These are phyloP conservation scores for Oryza longistaminata DNA, from an alignment of 176 grass and related monocot species.

Conservation along the genomic window DNA sequence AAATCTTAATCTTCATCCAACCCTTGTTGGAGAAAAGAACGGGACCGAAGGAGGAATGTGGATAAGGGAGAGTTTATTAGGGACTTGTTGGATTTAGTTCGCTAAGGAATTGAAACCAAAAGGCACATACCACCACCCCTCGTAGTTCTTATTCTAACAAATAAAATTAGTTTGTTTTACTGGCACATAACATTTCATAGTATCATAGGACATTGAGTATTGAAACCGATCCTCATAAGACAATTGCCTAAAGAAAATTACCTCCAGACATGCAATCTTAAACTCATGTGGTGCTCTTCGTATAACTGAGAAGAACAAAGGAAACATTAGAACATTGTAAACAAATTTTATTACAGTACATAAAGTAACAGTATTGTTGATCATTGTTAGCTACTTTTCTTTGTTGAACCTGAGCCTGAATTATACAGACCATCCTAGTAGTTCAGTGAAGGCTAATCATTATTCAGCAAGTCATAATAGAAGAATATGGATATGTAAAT, in stretches of 20 bases:
- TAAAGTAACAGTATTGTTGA: neutral
- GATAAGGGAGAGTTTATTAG: neutral
- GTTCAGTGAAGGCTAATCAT: conserved; percentile 11
- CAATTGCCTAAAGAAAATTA: conserved; percentile 45
- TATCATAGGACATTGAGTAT: neutral
- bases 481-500: neutral
- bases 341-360: conserved; percentile 8
- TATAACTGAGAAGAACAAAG: conserved; percentile 58
- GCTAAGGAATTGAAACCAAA: neutral
- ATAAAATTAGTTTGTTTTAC: neutral
- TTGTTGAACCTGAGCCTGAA: neutral
- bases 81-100: neutral
- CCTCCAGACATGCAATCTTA: conserved; percentile 99
- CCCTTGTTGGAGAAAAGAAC: no score
- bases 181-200: neutral
- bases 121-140: neutral
- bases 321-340: conserved; percentile 31
- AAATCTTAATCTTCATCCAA: no score
- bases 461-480: neutral
- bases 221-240: neutral
- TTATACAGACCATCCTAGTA: conserved; percentile 1
- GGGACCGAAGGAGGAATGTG: neutral
- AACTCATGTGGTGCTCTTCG: conserved; percentile 98
- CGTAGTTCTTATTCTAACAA: neutral
- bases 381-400: neutral